Evolutionary conservation across 495 filamentous ascomycete genomes (phyloP).

Genomic region (Penicillium cinerascens): DNA sequence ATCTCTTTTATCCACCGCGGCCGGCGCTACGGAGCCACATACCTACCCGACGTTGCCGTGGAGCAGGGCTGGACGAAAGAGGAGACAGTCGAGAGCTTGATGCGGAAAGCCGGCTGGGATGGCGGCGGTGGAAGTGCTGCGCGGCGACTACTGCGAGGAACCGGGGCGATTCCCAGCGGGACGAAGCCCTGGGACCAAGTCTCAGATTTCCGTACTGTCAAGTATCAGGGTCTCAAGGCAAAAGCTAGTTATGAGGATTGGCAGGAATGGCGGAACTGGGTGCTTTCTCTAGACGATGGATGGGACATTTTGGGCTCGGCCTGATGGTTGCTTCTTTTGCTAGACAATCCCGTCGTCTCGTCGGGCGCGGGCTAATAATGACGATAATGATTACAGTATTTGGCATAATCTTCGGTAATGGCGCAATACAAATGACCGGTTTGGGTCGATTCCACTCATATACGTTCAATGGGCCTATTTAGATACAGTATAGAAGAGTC

Average conservation of each 20-base stretch:
- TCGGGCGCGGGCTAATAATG: not conserved
- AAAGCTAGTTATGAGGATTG: conserved; percentile 68
- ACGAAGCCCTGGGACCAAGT: conserved; percentile 65
- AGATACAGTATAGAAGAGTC: not conserved
- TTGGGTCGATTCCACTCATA: not conserved
- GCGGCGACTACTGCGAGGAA: conserved; percentile 39
- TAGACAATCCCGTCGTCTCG: not conserved
- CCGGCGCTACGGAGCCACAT: conserved; percentile 65
- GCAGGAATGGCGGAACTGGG: conserved; percentile 75
- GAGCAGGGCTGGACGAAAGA: conserved; percentile 97
- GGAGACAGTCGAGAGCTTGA: conserved; percentile 82
- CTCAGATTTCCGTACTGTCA: conserved; percentile 63
- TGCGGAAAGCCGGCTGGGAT: conserved; percentile 90
- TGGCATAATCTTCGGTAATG: not conserved
- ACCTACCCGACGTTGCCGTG: conserved; percentile 83
- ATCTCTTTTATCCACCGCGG: conserved; percentile 69
- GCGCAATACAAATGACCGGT: not conserved
- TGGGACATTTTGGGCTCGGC: conserved; percentile 17
- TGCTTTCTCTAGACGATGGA: conserved; percentile 42
- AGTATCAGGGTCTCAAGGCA: conserved; percentile 77
- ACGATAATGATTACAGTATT: conserved; percentile 14
- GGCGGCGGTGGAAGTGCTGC: conserved; percentile 45
- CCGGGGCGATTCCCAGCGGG: conserved; percentile 10
- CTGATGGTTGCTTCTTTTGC: not conserved
- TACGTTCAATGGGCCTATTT: not conserved